phyloP scores from a whole-genome alignment of 345 rosid species.

The Salix koriyanagi region DNA sequence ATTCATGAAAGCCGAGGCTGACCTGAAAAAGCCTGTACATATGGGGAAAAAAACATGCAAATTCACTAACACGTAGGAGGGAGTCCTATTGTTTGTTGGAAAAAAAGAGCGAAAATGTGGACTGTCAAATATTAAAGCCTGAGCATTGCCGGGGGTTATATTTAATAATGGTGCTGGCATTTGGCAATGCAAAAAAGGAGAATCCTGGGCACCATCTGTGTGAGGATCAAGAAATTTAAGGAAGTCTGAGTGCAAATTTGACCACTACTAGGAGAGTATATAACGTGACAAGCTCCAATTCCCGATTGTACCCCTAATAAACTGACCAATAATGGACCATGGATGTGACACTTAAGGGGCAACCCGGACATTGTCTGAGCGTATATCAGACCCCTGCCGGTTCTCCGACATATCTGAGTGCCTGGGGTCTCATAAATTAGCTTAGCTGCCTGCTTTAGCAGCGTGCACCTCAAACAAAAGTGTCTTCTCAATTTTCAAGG shows the following conservation, averaged over 20 bases:
- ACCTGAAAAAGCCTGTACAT: constrained; percentile 85
- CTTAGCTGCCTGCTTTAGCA: constrained; percentile 18
- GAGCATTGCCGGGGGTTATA: background rate
- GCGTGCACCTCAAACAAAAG: constrained; percentile 21
- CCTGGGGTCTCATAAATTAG: constrained; percentile 7
- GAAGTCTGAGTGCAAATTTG: constrained; percentile 19
- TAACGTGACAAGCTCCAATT: constrained; percentile 21
- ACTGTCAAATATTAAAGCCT: constrained; percentile 8
- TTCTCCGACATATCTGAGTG: constrained; percentile 27
- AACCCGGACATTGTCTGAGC: constrained; percentile 43
- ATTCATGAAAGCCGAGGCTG: constrained; percentile 86
- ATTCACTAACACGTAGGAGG: no score
- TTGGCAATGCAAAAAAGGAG: constrained; percentile 14
- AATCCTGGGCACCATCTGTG: constrained; percentile 18
- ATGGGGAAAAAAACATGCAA: no score
- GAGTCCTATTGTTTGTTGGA: no score
- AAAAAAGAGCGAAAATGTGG: background rate
- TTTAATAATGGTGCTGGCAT: background rate
- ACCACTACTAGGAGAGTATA: constrained; percentile 25
- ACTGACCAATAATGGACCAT: background rate
- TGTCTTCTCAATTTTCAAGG: constrained; percentile 5
- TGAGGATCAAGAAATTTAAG: constrained; percentile 17
- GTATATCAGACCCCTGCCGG: constrained; percentile 39
- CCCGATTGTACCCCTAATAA: constrained; percentile 50
- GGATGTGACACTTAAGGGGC: constrained; percentile 36